Conservation (phyloP, 805 yeast species). For the Candida chilensis region DNA sequence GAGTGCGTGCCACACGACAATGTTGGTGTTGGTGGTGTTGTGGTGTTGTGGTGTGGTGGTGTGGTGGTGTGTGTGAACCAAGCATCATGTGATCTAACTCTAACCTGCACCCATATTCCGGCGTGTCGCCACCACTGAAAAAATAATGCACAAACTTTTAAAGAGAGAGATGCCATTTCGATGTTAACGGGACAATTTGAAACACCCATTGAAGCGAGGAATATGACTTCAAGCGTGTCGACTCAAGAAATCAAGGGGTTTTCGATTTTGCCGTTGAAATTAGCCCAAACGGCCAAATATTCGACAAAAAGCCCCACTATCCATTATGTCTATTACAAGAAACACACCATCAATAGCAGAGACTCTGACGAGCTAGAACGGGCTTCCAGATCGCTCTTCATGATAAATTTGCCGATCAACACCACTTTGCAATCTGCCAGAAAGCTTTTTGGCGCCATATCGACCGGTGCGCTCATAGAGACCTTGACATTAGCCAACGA, state of each 20-base stretch:
- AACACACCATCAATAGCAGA: conserved; percentile 32
- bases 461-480: conserved; percentile 60
- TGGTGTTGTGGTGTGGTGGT: too few species aligned
- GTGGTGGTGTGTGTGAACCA: too few species aligned
- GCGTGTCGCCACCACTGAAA: too few species aligned
- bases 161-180: too few species aligned
- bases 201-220: too few species aligned
- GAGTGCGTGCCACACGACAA: too few species aligned
- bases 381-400: conserved; percentile 53
- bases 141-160: too few species aligned
- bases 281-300: conserved; percentile 20
- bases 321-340: conserved; percentile 61
- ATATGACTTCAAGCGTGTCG: too few species aligned
- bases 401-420: conserved; percentile 67
- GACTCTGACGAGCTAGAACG: conserved; percentile 30
- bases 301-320: conserved; percentile 10
- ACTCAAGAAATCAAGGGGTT: conserved; percentile 56
- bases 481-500: conserved; percentile 2
- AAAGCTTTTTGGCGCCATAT: conserved; percentile 46
- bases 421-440: conserved; percentile 45
- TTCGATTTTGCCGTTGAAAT: conserved; percentile 35
- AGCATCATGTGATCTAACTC: too few species aligned
- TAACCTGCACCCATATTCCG: too few species aligned
- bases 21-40: too few species aligned
- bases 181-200: too few species aligned